Conservation (phyloP, 2,329 filamentous ascomycete species). For the Alternaria tenuissima region DNA sequence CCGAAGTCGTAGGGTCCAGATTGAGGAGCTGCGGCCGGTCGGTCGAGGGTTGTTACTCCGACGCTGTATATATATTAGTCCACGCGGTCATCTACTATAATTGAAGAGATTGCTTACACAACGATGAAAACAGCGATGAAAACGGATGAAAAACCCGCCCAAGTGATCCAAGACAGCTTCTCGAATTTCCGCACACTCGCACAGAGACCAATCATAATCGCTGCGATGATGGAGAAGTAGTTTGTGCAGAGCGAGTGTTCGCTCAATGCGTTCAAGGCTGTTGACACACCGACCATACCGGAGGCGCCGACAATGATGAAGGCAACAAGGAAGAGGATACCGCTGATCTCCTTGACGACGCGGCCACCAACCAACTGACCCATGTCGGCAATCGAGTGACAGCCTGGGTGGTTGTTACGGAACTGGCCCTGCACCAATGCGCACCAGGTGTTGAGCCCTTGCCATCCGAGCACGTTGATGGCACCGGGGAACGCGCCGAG, state of each 20-base stretch:
- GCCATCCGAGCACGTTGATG: slow-evolving; percentile 59
- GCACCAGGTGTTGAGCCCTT: slow-evolving; percentile 59
- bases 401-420: slow-evolving; percentile 59
- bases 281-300: slow-evolving; percentile 67
- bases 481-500: slow-evolving; percentile 59
- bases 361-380: slow-evolving; percentile 63
- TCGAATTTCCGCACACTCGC: slow-evolving; percentile 67
- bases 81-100: background rate
- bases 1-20: slow-evolving; percentile 67
- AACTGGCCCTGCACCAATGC: slow-evolving; percentile 62
- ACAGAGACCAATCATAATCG: slow-evolving; percentile 59
- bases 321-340: slow-evolving; percentile 65
- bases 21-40: slow-evolving; percentile 68
- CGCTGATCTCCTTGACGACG: slow-evolving; percentile 60
- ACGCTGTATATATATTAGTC: slow-evolving; percentile 40
- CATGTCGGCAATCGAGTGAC: slow-evolving; percentile 67
- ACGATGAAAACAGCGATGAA: slow-evolving; percentile 67
- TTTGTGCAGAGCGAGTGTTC: slow-evolving; percentile 68
- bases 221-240: slow-evolving; percentile 66
- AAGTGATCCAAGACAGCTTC: slow-evolving; percentile 69
- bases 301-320: slow-evolving; percentile 66
- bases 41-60: slow-evolving; percentile 64
- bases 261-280: slow-evolving; percentile 68
- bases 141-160: slow-evolving; percentile 66
- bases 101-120: slow-evolving; percentile 44